Evolutionary conservation across 805 yeast species (phyloP).

Genomic region (Nakazawaea wickerhamii): DNA sequence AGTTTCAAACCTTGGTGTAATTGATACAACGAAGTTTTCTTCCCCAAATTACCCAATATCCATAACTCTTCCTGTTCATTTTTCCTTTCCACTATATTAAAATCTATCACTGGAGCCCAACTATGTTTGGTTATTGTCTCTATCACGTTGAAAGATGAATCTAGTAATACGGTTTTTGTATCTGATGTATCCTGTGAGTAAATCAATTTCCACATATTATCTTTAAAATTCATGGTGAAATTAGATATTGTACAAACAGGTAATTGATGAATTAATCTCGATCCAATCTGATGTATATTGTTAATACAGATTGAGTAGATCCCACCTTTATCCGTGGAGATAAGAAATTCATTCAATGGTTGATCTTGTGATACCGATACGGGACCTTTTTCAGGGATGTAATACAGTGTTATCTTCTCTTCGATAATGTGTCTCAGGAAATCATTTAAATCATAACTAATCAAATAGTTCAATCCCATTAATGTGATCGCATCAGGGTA

Average conservation of each 20-base stretch:
- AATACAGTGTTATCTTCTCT: not conserved
- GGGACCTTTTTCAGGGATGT: not conserved
- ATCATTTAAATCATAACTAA: slow-evolving; percentile 4
- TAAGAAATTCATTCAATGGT: not conserved
- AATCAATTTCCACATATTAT: slow-evolving; percentile 2
- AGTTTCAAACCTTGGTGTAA: slow-evolving; percentile 2
- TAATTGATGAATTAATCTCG: not conserved
- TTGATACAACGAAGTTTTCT: slow-evolving; percentile 5
- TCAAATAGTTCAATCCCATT: slow-evolving; percentile 8
- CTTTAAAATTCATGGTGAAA: not conserved
- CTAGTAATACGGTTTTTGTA: not conserved
- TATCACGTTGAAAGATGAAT: not conserved
- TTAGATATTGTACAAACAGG: not conserved
- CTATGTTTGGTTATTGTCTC: not conserved
- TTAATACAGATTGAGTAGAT: slow-evolving; percentile 1
- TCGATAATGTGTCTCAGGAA: not conserved
- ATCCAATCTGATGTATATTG: not conserved
- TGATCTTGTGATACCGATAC: not conserved
- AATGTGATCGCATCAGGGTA: slow-evolving; percentile 15
- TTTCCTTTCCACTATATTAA: not conserved
- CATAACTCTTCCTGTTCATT: slow-evolving; percentile 9
- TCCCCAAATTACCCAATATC: not conserved
- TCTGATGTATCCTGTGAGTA: not conserved
- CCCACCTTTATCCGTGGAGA: slow-evolving; percentile 1
- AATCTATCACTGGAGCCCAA: slow-evolving; percentile 12